Evolutionary conservation across 1,284 basidiomycete species (phyloP).

Genomic region (Apiotrichum mycotoxinovorans): DNA sequence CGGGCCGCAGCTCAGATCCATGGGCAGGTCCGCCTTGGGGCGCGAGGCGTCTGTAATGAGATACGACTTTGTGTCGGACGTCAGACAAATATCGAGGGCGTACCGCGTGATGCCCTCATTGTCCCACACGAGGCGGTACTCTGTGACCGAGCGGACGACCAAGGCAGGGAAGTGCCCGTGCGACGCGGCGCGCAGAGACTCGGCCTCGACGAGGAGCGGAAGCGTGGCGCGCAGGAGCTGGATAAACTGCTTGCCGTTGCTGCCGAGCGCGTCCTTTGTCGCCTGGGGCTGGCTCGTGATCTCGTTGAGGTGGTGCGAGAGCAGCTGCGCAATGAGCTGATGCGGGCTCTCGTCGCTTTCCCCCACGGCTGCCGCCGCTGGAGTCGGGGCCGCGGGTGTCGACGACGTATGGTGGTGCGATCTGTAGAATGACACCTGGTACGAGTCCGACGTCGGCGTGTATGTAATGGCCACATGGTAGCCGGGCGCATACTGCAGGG

Average conservation of each 20-base stretch:
- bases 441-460: conserved; percentile 41
- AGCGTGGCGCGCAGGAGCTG: conserved; percentile 33
- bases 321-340: conserved; percentile 28
- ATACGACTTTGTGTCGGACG: conserved; percentile 10
- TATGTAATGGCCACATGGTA: conserved; percentile 44
- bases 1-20: conserved; percentile 26
- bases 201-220: conserved; percentile 31
- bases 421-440: conserved; percentile 39
- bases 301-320: conserved; percentile 42
- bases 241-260: conserved; percentile 31
- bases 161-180: conserved; percentile 19
- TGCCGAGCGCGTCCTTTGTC: conserved; percentile 1
- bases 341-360: conserved; percentile 31
- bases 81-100: conserved; percentile 25
- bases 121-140: conserved; percentile 37
- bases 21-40: conserved; percentile 6
- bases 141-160: conserved; percentile 23
- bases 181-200: conserved; percentile 13
- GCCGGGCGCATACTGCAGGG: conserved; percentile 63
- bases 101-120: conserved; percentile 19
- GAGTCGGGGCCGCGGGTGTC: background rate
- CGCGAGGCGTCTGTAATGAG: conserved; percentile 29
- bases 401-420: background rate
- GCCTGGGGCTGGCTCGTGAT: conserved; percentile 15
- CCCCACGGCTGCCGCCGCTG: background rate